Percentiles rank a stretch among this genome's conserved stretches.
These are phyloP conservation scores for Mycena crocata DNA, from an alignment of 768 basidiomycete species.

Conservation along the genomic window DNA sequence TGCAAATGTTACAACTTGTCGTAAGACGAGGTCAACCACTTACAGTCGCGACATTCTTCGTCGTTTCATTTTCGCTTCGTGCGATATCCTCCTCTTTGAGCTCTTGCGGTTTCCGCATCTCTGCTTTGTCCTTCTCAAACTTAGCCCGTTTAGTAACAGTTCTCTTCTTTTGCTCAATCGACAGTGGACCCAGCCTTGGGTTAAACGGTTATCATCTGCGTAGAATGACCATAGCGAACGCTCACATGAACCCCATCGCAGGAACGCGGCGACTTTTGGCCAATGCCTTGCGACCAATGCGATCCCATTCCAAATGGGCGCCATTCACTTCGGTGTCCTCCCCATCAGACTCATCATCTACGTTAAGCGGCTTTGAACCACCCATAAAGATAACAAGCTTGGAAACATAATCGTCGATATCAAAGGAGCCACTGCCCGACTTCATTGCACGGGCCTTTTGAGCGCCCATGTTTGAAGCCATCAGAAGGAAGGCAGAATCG, in stretches of 20 bases:
- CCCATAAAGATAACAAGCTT: constrained; percentile 84
- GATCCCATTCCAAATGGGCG: constrained; percentile 80
- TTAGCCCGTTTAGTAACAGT: constrained; percentile 67
- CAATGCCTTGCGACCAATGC: constrained; percentile 85
- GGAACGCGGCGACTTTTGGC: constrained; percentile 85
- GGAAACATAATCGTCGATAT: constrained; percentile 89
- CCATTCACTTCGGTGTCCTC: constrained; percentile 61
- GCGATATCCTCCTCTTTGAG: constrained; percentile 86
- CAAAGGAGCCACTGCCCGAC: constrained; percentile 88
- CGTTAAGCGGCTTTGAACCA: constrained; percentile 63
- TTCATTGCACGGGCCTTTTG: constrained; percentile 94
- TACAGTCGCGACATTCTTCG: constrained; percentile 84
- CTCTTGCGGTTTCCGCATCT: constrained; percentile 80
- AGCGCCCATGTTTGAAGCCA: constrained; percentile 82
- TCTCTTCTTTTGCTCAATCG: constrained; percentile 87
- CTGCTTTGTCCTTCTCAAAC: constrained; percentile 78
- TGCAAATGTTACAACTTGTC: not conserved
- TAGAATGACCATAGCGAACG: not conserved
- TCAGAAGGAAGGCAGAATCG: constrained; percentile 85
- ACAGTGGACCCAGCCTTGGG: constrained; percentile 93
- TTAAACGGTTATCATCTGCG: constrained; percentile 10
- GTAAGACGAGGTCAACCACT: constrained; percentile 36
- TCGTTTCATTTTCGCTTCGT: constrained; percentile 89
- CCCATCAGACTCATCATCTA: constrained; percentile 61
- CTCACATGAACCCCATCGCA: constrained; percentile 90